Percentiles rank a stretch among this genome's conserved stretches.
Conservation (phyloP, 345 rosid genomes). For the Boechera divaricarpa region DNA sequence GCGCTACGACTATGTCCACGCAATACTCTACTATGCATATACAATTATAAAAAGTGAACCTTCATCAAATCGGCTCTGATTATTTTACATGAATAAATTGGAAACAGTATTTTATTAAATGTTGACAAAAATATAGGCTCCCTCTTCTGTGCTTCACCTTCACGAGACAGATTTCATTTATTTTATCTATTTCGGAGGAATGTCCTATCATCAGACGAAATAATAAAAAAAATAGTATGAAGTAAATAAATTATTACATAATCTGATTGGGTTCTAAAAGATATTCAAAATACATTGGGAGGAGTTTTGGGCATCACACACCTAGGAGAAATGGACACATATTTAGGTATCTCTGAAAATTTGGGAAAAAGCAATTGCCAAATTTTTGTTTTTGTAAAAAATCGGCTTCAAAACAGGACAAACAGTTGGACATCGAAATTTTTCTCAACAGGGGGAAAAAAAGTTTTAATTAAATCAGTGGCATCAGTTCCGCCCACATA, state of each 20-base stretch:
- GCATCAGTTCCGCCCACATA: too few species aligned
- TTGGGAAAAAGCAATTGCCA: too few species aligned
- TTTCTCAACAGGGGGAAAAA: too few species aligned
- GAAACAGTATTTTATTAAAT: background rate
- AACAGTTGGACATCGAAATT: too few species aligned
- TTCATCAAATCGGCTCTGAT: conserved; percentile 25
- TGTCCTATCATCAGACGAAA: conserved; percentile 26
- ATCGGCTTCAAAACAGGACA: too few species aligned
- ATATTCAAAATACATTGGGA: too few species aligned
- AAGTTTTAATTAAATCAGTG: too few species aligned
- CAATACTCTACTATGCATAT: conserved; percentile 7
- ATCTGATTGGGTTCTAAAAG: background rate
- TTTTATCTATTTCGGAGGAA: conserved; percentile 4
- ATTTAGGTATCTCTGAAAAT: too few species aligned
- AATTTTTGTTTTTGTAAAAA: too few species aligned
- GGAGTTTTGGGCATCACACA: too few species aligned
- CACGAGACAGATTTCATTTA: conserved; percentile 22
- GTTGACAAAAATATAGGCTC: conserved; percentile 2
- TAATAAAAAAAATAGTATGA: background rate
- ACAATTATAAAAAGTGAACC: background rate
- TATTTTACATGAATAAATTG: background rate
- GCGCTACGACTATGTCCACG: conserved; percentile 36
- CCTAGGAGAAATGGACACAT: too few species aligned
- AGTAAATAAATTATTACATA: background rate
- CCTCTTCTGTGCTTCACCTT: background rate